Evolutionary conservation across 257 asterid genomes (phyloP).

Genomic region (Solanum commersonii): DNA sequence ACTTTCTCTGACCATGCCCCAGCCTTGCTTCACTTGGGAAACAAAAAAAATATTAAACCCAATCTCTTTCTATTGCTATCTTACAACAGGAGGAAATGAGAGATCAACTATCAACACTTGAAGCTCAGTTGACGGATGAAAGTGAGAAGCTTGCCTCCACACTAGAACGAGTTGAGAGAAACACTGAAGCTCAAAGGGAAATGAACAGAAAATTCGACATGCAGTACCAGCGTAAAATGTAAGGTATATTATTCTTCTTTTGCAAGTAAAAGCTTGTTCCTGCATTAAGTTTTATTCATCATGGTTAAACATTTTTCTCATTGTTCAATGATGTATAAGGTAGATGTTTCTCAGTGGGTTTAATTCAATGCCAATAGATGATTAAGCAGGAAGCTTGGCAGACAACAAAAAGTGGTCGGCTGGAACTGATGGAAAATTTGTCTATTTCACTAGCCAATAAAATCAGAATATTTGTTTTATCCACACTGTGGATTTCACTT

Average conservation of each 20-base stretch:
- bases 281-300: background rate
- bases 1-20: background rate
- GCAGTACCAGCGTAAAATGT: conserved; percentile 78
- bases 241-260: conserved; percentile 14
- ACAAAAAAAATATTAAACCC: background rate
- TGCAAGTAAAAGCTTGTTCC: background rate
- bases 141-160: conserved; percentile 36
- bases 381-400: background rate
- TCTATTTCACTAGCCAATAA: background rate
- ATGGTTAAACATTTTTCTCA: background rate
- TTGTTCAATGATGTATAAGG: background rate
- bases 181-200: conserved; percentile 44
- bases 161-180: conserved; percentile 29
- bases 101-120: conserved; percentile 49
- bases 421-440: background rate
- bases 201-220: conserved; percentile 56
- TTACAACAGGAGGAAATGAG: conserved; percentile 65
- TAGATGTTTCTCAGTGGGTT: background rate
- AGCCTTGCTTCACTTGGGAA: background rate
- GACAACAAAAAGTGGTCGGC: background rate
- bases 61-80: background rate
- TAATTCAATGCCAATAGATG: background rate
- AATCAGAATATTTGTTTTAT: background rate
- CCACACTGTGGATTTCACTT: background rate
- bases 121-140: conserved; percentile 39